Evolutionary conservation across 2,329 filamentous ascomycete species (phyloP).

Genomic region (Colletotrichum chlorophyti): DNA sequence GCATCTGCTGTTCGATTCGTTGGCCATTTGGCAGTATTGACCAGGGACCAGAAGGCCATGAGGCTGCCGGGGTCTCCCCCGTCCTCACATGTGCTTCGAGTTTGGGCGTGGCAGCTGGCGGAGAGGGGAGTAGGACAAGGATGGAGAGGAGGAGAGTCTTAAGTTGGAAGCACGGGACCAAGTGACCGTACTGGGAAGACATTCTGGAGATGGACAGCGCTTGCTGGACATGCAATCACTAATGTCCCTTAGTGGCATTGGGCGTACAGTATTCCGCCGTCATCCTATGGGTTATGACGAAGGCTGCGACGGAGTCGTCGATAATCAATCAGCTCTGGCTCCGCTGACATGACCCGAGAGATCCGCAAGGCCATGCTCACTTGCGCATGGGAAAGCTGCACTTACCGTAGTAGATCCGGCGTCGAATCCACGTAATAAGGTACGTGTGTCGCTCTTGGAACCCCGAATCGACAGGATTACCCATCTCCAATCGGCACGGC

Average conservation of each 20-base stretch:
- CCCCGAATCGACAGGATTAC: no score
- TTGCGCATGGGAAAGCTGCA: neutral
- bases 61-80: slow-evolving; percentile 8
- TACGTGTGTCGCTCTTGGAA: neutral
- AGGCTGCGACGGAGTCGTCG: neutral
- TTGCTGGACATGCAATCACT: no score
- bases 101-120: slow-evolving; percentile 14
- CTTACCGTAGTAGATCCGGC: neutral
- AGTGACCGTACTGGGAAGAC: neutral
- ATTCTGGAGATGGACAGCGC: no score
- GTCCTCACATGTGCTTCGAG: neutral
- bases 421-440: neutral
- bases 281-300: neutral
- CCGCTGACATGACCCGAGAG: slow-evolving; percentile 9
- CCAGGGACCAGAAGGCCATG: neutral
- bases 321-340: neutral
- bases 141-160: neutral
- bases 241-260: no score
- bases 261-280: neutral
- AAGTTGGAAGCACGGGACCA: neutral
- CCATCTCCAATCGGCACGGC: slow-evolving; percentile 9
- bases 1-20: slow-evolving; percentile 5
- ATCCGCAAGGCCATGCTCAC: slow-evolving; percentile 2
- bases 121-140: slow-evolving; percentile 10
- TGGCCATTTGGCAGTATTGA: neutral